A percentile compares a stretch with the other conserved stretches of the same genome.
Conservation (phyloP, 495 filamentous ascomycete genomes). For the Chaetomium cochliodes region DNA sequence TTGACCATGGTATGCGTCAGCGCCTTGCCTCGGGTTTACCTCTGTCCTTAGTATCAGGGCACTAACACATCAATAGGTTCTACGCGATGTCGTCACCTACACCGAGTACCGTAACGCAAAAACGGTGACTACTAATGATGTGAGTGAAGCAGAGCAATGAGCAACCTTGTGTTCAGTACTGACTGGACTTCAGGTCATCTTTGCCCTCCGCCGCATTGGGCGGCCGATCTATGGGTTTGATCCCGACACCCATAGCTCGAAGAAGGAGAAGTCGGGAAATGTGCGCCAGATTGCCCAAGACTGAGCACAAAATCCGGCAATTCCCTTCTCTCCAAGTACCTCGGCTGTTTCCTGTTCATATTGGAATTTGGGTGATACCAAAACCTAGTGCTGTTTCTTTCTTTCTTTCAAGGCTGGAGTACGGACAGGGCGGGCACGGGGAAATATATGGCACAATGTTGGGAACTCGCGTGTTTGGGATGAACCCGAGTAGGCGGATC, state of each 20-base stretch:
- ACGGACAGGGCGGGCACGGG: too few species aligned
- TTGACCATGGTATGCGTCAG: conserved; percentile 50
- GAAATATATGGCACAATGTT: neutral
- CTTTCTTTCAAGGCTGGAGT: neutral
- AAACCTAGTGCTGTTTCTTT: neutral
- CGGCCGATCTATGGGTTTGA: conserved; percentile 55
- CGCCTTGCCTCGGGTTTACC: neutral
- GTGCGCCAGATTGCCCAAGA: too few species aligned
- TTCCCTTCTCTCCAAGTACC: too few species aligned
- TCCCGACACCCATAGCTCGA: conserved; percentile 26
- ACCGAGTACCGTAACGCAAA: conserved; percentile 53
- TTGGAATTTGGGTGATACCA: conserved; percentile 8
- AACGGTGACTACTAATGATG: conserved; percentile 65
- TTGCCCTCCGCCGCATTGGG: conserved; percentile 52
- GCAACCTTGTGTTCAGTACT: neutral
- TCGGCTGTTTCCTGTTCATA: neutral
- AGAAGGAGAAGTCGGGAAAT: neutral
- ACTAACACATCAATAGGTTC: conserved; percentile 42
- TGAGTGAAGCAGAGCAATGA: conserved; percentile 36
- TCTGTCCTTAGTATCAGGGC: neutral
- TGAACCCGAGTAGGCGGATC: neutral
- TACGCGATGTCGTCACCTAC: conserved; percentile 51
- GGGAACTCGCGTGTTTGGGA: neutral
- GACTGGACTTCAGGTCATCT: conserved; percentile 55
- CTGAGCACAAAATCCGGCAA: too few species aligned